phyloP scores from a whole-genome alignment of 2,329 filamentous ascomycete species.

The Cercospora zeina region DNA sequence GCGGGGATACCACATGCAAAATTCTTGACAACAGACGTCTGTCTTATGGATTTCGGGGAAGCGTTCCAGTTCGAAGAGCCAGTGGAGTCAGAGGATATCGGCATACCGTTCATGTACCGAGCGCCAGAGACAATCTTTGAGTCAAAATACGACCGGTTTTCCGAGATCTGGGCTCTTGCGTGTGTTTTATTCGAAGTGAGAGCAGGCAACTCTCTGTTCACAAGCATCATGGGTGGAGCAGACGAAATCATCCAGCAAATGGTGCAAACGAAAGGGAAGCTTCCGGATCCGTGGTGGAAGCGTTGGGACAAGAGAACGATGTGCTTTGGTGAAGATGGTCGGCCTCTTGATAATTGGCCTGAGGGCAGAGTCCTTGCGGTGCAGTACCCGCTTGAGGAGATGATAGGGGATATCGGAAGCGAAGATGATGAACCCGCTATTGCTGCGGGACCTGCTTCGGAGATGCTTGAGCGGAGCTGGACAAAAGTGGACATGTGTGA shows the following conservation, averaged over 20 bases:
- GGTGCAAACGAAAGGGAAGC: conserved; percentile 20
- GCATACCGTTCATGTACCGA: conserved; percentile 19
- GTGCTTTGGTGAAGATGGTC: conserved; percentile 19
- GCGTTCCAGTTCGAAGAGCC: conserved; percentile 8
- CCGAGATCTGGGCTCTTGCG: conserved; percentile 22
- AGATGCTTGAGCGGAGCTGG: too few species aligned
- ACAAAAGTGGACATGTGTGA: too few species aligned
- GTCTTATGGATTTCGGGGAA: conserved; percentile 15
- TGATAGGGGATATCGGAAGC: too few species aligned
- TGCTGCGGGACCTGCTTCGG: too few species aligned
- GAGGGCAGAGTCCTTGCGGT: too few species aligned
- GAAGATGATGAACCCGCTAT: too few species aligned
- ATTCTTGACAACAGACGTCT: too few species aligned
- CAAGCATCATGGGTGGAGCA: conserved; percentile 13
- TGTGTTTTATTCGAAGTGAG: conserved; percentile 21
- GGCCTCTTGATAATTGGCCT: conserved; percentile 5
- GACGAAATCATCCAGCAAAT: conserved; percentile 22
- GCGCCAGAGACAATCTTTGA: conserved; percentile 24
- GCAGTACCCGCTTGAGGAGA: too few species aligned
- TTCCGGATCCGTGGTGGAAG: conserved; percentile 21
- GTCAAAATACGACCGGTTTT: conserved; percentile 10
- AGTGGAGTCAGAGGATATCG: conserved; percentile 16
- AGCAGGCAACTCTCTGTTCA: conserved; percentile 20
- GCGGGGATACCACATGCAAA: too few species aligned
- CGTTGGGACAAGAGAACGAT: conserved; percentile 13